phyloP scores from a whole-genome alignment of 176 grass and related monocot genomes.

The Avena insularis region DNA sequence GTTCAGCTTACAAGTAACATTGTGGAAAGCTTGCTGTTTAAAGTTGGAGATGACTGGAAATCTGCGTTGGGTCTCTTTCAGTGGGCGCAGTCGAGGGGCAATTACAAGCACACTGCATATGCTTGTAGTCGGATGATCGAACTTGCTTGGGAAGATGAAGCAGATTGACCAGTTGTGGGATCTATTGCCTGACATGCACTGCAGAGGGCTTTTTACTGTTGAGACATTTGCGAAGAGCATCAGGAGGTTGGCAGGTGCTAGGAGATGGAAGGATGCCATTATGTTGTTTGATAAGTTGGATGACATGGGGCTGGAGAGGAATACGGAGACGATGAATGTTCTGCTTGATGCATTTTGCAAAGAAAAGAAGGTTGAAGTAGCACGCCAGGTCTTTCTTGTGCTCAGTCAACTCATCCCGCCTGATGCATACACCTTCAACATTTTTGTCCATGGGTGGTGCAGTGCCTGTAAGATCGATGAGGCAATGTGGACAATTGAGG shows the following conservation, averaged over 20 bases:
- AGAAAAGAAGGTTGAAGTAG: conserved; percentile 75
- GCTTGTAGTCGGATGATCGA: conserved; percentile 72
- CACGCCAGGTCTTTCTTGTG: conserved; percentile 56
- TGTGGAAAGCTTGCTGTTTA: conserved; percentile 66
- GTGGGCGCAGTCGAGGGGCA: conserved; percentile 63
- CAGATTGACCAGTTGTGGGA: conserved; percentile 76
- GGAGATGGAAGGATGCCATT: conserved; percentile 74
- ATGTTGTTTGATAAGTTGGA: conserved; percentile 70
- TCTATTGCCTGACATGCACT: conserved; percentile 64
- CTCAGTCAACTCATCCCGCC: conserved; percentile 62
- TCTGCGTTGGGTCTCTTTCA: conserved; percentile 70
- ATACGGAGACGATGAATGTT: conserved; percentile 79
- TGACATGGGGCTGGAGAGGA: conserved; percentile 63
- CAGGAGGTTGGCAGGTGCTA: conserved; percentile 77
- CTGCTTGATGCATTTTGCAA: conserved; percentile 85
- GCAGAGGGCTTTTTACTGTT: conserved; percentile 56
- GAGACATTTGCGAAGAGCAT: conserved; percentile 70
- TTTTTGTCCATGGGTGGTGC: conserved; percentile 92
- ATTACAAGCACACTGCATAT: conserved; percentile 64
- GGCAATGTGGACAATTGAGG: conserved; percentile 76
- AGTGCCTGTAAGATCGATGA: conserved; percentile 64
- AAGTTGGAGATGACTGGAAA: conserved; percentile 87
- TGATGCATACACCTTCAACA: conserved; percentile 83
- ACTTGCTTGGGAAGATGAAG: conserved; percentile 86
- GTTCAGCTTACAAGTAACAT: conserved; percentile 53